Percentiles rank a stretch among this genome's conserved stretches.
Conservation (phyloP, 2,329 filamentous ascomycete species). For the Trichoderma semiorbis region DNA sequence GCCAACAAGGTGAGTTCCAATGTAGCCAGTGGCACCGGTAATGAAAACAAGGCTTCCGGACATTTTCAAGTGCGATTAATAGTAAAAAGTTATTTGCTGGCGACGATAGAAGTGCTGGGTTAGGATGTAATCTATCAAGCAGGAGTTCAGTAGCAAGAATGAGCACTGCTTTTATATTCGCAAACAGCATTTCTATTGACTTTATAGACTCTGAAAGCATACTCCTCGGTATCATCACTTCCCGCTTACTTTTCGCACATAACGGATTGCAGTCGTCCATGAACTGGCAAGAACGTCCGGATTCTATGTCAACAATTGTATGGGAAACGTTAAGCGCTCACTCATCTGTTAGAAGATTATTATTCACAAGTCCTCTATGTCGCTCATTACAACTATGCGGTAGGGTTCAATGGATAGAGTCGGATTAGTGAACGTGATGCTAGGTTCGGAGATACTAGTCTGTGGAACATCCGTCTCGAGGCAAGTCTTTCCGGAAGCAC, state of each 20-base stretch:
- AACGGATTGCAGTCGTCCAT: not conserved
- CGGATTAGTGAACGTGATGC: not conserved
- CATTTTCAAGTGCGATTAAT: not conserved
- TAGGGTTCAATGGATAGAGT: not conserved
- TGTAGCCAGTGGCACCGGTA: constrained; percentile 22
- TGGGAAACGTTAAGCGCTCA: no score
- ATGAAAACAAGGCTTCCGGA: constrained; percentile 14
- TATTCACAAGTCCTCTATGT: not conserved
- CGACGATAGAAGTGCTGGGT: not conserved
- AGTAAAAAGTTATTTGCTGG: not conserved
- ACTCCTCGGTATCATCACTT: not conserved
- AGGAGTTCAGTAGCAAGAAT: not conserved
- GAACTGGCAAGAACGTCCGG: not conserved
- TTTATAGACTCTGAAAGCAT: not conserved
- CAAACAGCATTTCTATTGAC: not conserved
- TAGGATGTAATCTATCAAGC: not conserved
- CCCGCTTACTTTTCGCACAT: not conserved
- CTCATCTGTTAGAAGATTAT: not conserved
- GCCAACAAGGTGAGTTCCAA: constrained; percentile 16
- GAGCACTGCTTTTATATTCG: not conserved
- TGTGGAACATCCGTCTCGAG: not conserved
- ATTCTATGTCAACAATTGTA: not conserved
- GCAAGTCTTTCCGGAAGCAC: not conserved
- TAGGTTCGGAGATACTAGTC: not conserved
- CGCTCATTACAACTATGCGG: no score